A percentile compares a stretch with the other conserved stretches of the same genome.
These are phyloP conservation scores for Aciculosporium take DNA, from an alignment of 2,329 filamentous ascomycete genomes.

Conservation along the genomic window DNA sequence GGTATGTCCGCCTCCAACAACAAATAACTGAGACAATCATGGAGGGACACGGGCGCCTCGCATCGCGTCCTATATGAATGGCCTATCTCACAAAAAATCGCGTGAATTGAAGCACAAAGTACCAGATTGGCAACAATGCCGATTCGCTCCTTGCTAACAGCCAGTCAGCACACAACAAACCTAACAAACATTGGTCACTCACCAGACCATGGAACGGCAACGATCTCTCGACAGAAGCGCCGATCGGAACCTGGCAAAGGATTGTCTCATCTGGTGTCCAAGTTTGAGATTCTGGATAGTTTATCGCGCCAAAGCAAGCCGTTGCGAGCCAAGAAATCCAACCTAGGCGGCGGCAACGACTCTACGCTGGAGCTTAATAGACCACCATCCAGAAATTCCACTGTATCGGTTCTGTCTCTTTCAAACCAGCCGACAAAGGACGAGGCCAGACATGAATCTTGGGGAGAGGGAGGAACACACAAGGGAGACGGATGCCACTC, in stretches of 20 bases:
- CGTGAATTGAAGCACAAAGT: neutral
- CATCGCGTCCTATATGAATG: neutral
- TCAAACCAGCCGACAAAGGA: neutral
- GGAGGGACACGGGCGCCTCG: neutral
- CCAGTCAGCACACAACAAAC: neutral
- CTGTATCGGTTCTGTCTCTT: neutral
- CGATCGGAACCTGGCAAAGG: neutral
- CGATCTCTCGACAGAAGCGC: neutral
- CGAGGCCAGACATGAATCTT: neutral
- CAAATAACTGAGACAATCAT: neutral
- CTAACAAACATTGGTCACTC: neutral
- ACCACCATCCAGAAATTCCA: slow-evolving; percentile 1
- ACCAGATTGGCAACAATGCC: slow-evolving; percentile 1
- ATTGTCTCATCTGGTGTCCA: slow-evolving; percentile 22
- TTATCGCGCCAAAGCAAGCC: slow-evolving; percentile 3
- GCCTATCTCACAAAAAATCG: neutral
- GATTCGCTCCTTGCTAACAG: slow-evolving; percentile 1
- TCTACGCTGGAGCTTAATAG: slow-evolving; percentile 1
- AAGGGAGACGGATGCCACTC: neutral
- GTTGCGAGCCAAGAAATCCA: neutral
- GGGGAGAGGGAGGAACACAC: too few relatives aligned
- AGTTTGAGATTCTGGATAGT: slow-evolving; percentile 20
- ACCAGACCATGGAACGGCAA: neutral
- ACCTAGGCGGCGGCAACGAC: neutral
- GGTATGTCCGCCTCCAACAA: neutral